Evolutionary conservation across 257 asterid genomes (phyloP).

Genomic region (Jaltomata sinuosa): DNA sequence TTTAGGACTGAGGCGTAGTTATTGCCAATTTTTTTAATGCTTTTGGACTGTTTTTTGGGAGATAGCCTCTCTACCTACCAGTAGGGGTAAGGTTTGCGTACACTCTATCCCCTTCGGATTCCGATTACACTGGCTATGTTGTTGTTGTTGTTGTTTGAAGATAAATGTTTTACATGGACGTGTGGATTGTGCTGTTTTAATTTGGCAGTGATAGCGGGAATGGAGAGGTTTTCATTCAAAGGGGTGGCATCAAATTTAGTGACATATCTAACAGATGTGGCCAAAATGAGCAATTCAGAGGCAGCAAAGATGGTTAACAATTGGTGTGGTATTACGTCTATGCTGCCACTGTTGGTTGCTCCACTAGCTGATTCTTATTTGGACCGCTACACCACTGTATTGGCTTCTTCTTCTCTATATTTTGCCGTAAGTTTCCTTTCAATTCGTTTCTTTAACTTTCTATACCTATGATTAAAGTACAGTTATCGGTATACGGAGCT

Average conservation of each 20-base stretch:
- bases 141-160: background rate
- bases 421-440: constrained; percentile 39
- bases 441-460: background rate
- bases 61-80: too few species aligned
- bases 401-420: constrained; percentile 52
- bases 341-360: constrained; percentile 74
- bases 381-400: constrained; percentile 51
- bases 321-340: constrained; percentile 81
- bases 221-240: constrained; percentile 92
- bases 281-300: constrained; percentile 70
- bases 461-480: background rate
- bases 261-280: constrained; percentile 67
- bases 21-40: too few species aligned
- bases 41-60: too few species aligned
- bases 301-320: constrained; percentile 77
- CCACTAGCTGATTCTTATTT: constrained; percentile 74
- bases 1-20: background rate
- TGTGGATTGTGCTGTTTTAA: background rate
- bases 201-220: constrained; percentile 55
- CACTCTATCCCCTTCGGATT: too few species aligned
- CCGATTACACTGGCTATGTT: background rate
- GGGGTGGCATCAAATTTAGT: constrained; percentile 95
- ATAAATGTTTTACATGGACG: background rate
- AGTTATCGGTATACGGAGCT: background rate
- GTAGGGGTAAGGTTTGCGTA: background rate